Base-by-base conservation (phyloP, 2,329 filamentous ascomycete species). In the Elsinoe batatas region DNA sequence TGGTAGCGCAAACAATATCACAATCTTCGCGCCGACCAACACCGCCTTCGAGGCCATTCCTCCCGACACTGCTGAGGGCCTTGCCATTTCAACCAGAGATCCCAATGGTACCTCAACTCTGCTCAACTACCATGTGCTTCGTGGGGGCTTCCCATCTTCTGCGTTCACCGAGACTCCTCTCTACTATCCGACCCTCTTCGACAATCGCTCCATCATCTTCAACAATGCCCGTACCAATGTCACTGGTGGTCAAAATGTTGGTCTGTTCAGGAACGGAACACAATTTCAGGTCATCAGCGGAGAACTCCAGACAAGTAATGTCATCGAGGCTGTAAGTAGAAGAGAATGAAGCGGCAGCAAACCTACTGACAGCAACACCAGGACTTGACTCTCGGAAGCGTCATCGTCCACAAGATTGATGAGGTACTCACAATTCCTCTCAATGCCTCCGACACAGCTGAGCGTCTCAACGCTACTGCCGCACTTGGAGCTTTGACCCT, bases 171-270 rank as follows among this genome's bases (percentile, higher is more conserved):
- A 69, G 2, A 53, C 64, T 3, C 68, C 68, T n/a, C 56, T 58
- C 1, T 51, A 51, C 47, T 37, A 36, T 33, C 47, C 47, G 15
- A 51, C 47, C n/a, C 47, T 51, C 13, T 51, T 70, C 65, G 63
- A 69, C 15, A 57, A 57, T 1, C 65, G 63, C n/a, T 69, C 67
- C 33, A 50, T 65, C 42, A 68, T 59, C 11, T 61, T 59, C 5
- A 58, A 61, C 6, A 70, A 72, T 61, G 69, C 71, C 0, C 69
- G 70, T 56, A 64, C 64, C 5, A 71, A 71, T 60, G 67, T 70
- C 51, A 70, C 68, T 3, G 67, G 67, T 12, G 69, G 68, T 2
- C 66, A 67, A 40, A 69, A 69, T 56, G 68, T 69, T n/a, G 68
- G 64, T 3, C 61, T 70, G 30, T 65, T 69, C 13, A 64, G 61